phyloP scores from a whole-genome alignment of 306 rosid species.

The Quercus aquifolioides region DNA sequence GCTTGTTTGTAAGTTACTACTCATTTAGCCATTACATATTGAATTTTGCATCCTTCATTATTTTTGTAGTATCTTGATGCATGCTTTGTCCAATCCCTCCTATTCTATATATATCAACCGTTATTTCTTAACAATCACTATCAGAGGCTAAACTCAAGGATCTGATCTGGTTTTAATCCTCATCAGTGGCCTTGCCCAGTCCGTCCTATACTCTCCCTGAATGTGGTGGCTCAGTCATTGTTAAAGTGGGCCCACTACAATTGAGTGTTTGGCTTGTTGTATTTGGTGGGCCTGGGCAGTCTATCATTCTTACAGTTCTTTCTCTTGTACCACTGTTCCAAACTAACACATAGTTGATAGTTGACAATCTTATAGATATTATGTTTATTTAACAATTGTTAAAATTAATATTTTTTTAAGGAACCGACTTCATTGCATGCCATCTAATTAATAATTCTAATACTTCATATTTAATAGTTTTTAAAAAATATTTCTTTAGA shows the following conservation, averaged over 20 bases:
- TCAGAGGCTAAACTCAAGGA: not conserved
- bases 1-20: not conserved
- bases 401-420: too few relatives aligned
- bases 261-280: not conserved
- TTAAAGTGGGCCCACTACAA: not conserved
- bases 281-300: not conserved
- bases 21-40: not conserved
- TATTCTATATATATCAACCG: not conserved
- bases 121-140: not conserved
- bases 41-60: not conserved
- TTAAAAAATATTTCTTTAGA: too few relatives aligned
- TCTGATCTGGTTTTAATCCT: not conserved
- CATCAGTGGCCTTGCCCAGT: not conserved
- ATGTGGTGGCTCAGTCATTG: not conserved
- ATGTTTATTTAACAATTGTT: too few relatives aligned
- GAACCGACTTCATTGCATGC: too few relatives aligned
- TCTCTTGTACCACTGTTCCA: not conserved
- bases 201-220: not conserved
- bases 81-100: not conserved
- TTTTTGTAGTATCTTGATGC: not conserved
- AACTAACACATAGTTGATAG: not conserved
- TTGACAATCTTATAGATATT: too few relatives aligned
- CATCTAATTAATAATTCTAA: too few relatives aligned
- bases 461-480: too few relatives aligned
- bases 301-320: not conserved